phyloP scores from a whole-genome alignment of 192 early-diverging fungal genomes.

The Phlyctochytrium bullatum region DNA sequence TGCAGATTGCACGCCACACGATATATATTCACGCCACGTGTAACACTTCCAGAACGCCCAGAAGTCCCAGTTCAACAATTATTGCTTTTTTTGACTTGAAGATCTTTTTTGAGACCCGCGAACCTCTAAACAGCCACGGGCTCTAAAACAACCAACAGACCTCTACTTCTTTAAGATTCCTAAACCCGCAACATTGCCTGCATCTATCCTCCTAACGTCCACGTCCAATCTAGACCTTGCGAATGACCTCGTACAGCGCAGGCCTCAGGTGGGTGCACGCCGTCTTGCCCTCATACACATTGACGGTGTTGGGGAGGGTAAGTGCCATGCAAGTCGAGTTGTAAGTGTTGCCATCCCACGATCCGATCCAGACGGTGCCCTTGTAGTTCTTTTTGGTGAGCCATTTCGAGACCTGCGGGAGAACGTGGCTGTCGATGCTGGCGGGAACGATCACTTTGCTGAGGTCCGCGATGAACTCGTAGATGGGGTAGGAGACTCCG shows the following conservation, averaged over 20 bases:
- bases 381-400: neutral
- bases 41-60: no score
- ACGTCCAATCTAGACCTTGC: no score
- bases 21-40: no score
- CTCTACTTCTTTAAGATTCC: no score
- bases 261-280: neutral
- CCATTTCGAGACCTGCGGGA: neutral
- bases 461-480: neutral
- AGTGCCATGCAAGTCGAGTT: neutral
- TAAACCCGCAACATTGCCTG: no score
- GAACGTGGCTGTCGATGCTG: neutral
- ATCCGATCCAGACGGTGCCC: constrained; percentile 5
- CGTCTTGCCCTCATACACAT: neutral
- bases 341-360: constrained; percentile 6
- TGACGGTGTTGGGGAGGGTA: neutral
- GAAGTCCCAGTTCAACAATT: no score
- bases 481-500: constrained; percentile 1
- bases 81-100: no score
- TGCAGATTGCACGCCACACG: no score
- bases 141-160: no score
- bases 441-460: neutral
- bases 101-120: no score
- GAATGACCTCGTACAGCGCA: neutral
- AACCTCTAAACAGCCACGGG: no score
- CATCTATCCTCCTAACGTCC: no score